Evolutionary conservation across 768 basidiomycete genomes (phyloP), one percentile per base, ranked within the genome.

Genomic region (Boletus sp.): DNA sequence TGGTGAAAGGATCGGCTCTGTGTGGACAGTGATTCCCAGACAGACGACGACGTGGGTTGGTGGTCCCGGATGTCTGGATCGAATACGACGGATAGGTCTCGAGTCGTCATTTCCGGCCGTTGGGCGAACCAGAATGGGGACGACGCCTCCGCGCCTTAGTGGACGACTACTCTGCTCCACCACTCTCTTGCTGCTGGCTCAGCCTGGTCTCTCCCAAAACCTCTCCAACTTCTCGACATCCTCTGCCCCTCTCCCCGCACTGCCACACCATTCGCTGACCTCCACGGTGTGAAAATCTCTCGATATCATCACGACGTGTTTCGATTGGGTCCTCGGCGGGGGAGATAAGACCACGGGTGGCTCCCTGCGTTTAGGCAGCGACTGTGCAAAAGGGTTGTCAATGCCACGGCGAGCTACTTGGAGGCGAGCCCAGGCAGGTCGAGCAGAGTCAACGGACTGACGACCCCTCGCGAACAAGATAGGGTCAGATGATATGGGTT

Each of bases 341-440:
- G 65, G 71, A n/a, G 38, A 57, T 60, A 68, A 72, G 35, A 65
- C 15, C 27, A 51, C 11, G n/a, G 45, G 69, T 2, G 56, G 60
- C 27, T 63, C 58, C 17, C 58, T 51, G 48, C 62, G 63, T 14
- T 29, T 49, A 42, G 45, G 71, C 46, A 59, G 52, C 51, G 70
- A 60, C 57, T 57, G 56, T 34, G 62, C 57, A 61, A 86, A 87
- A 1, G 85, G 85, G 6, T 60, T 59, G 58, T 86, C 85, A 14
- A 82, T 67, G 3, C 85, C 85, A 35, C 85, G 83, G 39, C 79
- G 78, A 8, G 60, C 42, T 21, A 64, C 64, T 9, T 63, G 62
- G n/a, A 63, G 57, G 54, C 73, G 69, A 19, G 81, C 81, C 84
- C 83, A 85, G 7, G 74, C 73, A 1, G 82, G 81, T 7, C 73